Conservation (phyloP, 116 monocot species). For the Papilionanthe hybrid region DNA sequence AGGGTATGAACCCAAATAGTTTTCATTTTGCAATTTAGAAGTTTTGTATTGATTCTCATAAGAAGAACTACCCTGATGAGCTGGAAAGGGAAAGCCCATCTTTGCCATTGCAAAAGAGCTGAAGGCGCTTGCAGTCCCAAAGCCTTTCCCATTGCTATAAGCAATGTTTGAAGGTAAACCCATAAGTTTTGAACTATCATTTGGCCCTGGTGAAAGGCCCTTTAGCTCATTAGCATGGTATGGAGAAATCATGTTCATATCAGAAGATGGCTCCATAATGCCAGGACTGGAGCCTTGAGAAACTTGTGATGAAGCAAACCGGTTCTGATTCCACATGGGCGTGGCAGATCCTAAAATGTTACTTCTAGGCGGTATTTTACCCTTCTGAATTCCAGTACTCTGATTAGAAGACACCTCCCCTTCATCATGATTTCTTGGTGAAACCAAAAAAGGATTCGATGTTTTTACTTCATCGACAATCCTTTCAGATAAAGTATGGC, state of each 20-base stretch:
- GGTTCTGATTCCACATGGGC: slow-evolving; percentile 57
- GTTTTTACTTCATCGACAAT: slow-evolving; percentile 30
- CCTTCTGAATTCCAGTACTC: slow-evolving; percentile 43
- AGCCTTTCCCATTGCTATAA: slow-evolving; percentile 25
- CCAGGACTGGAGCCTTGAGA: slow-evolving; percentile 39
- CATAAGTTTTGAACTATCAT: slow-evolving; percentile 17
- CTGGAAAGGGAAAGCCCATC: slow-evolving; percentile 27
- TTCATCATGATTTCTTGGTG: slow-evolving; percentile 41
- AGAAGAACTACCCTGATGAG: slow-evolving; percentile 16
- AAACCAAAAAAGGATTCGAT: slow-evolving; percentile 26
- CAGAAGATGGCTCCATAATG: slow-evolving; percentile 24
- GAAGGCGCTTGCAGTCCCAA: slow-evolving; percentile 44
- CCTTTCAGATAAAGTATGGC: slow-evolving; percentile 27
- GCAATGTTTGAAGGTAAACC: slow-evolving; percentile 12
- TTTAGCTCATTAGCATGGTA: slow-evolving; percentile 22
- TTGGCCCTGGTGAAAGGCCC: slow-evolving; percentile 12
- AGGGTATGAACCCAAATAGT: slow-evolving; percentile 27
- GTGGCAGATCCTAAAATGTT: slow-evolving; percentile 24
- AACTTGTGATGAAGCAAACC: slow-evolving; percentile 24
- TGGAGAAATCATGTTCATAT: slow-evolving; percentile 20
- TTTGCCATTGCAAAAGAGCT: slow-evolving; percentile 42
- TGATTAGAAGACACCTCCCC: slow-evolving; percentile 47
- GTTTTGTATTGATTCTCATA: slow-evolving; percentile 30
- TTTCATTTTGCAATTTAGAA: slow-evolving; percentile 41
- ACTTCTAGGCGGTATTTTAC: slow-evolving; percentile 22